Base-by-base conservation (phyloP, 768 basidiomycete genomes). In the Candolleomyces aberdarensis region DNA sequence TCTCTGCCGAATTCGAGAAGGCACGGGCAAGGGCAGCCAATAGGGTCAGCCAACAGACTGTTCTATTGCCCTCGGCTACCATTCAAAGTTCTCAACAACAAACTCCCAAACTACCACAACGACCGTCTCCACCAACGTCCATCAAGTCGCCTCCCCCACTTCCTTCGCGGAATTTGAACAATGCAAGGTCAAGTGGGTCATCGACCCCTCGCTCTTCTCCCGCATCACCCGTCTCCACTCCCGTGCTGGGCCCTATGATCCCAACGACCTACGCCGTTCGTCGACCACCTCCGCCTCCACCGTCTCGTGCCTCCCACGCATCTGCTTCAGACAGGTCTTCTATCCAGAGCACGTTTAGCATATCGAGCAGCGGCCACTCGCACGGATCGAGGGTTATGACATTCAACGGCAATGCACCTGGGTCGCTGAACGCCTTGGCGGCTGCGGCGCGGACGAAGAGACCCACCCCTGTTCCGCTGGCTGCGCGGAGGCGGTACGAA, bases 401-500 rank as follows among this genome's bases (percentile, higher is more conserved):
- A 49, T 32, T 63, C 61, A 55, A 65, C 36, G 36, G 36, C 56
- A 58, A 63, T 62, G 47, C 62, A 58, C 32, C 64, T 56, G 63
- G 60, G 60, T 59, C 60, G 61, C 61, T 56, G 59, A 59, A 58
- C 32, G 62, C 49, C 49, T 56, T 64, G 47, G 51, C 62, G 32
- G 49, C 50, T 29, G 62, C 43, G 55, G 62, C 69, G 31, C 75
- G 76, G 65, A 63, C 74, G 61, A 65, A 77, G 43, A 83, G 89
- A 3, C 83, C 85, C 0, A 84, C 89, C 0, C 91, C 90, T 2
- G 79, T 91, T 3, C 91, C 91, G 1, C 72, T 82, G 7, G 76
- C 83, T 3, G 87, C 86, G 13, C 82, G 84, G 20, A 76, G 73
- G 44, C 83, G 91, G 10, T 93, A 92, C 67, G 88, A 91, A 62